Conservation (phyloP, 768 basidiomycete species). For the Trametes sanguinea region DNA sequence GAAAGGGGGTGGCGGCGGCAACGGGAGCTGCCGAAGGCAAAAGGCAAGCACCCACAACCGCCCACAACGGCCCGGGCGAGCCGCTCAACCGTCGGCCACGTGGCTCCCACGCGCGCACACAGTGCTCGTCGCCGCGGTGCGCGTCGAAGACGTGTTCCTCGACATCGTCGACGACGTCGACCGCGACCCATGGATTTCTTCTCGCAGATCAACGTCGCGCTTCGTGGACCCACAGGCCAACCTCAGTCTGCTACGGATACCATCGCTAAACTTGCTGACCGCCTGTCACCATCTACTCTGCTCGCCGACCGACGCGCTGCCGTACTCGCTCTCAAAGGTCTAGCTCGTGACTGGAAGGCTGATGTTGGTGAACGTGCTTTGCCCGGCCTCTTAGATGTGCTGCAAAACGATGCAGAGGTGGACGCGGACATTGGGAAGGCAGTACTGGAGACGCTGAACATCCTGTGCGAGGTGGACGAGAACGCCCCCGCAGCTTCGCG, state of each 20-base stretch:
- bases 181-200: constrained; percentile 70
- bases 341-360: constrained; percentile 86
- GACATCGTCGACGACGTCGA: constrained; percentile 16
- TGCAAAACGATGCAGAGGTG: constrained; percentile 85
- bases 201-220: constrained; percentile 81
- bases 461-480: constrained; percentile 83
- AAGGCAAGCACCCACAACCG: constrained; percentile 9
- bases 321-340: constrained; percentile 91
- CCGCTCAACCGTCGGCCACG: background rate
- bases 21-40: background rate
- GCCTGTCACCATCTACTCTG: constrained; percentile 86
- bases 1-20: no score
- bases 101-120: background rate
- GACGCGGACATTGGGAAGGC: constrained; percentile 94
- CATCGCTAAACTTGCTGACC: constrained; percentile 83
- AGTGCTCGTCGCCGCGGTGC: background rate
- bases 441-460: constrained; percentile 83
- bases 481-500: constrained; percentile 42
- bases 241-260: constrained; percentile 86
- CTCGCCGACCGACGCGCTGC: constrained; percentile 92
- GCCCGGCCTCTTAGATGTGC: constrained; percentile 73
- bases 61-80: constrained; percentile 8
- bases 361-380: constrained; percentile 84
- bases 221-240: constrained; percentile 79
- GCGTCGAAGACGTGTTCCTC: constrained; percentile 3